Evolutionary conservation across 805 yeast species (phyloP).

Genomic region (Monosporozyma unispora): DNA sequence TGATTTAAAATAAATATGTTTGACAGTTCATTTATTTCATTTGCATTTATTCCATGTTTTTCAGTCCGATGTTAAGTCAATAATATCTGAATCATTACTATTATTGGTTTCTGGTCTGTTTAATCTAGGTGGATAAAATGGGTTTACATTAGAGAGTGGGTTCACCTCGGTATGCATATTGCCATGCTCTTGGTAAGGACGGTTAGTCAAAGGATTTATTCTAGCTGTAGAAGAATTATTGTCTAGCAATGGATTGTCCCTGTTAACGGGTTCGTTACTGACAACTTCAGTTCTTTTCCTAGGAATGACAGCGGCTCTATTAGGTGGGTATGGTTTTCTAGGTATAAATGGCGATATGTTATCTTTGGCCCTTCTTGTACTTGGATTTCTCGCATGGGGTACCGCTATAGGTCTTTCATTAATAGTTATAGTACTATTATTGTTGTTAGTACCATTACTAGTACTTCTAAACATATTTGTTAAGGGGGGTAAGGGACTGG

Average conservation of each 20-base stretch:
- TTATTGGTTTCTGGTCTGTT: background rate
- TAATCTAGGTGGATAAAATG: background rate
- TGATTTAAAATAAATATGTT: background rate
- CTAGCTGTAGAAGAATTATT: background rate
- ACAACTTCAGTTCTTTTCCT: conserved; percentile 18
- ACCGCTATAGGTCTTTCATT: background rate
- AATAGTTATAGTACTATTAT: too few species aligned
- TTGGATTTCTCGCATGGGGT: background rate
- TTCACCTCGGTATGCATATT: background rate
- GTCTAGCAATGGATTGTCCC: background rate
- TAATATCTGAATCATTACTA: conserved; percentile 5
- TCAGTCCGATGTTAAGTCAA: conserved; percentile 13
- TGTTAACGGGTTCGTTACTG: background rate
- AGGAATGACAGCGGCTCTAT: conserved; percentile 12
- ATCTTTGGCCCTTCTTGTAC: conserved; percentile 3
- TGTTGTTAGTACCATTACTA: background rate
- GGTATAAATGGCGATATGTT: conserved; percentile 28
- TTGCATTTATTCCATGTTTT: conserved; percentile 41
- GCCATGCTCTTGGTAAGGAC: background rate
- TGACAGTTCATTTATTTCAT: background rate
- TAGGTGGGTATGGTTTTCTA: conserved; percentile 19
- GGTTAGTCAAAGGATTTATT: background rate
- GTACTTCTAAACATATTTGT: background rate
- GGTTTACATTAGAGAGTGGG: background rate
- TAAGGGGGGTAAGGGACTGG: background rate